Evolutionary conservation across 371 early-diverging fungal species (phyloP).

Genomic region (Mucor irregularis): DNA sequence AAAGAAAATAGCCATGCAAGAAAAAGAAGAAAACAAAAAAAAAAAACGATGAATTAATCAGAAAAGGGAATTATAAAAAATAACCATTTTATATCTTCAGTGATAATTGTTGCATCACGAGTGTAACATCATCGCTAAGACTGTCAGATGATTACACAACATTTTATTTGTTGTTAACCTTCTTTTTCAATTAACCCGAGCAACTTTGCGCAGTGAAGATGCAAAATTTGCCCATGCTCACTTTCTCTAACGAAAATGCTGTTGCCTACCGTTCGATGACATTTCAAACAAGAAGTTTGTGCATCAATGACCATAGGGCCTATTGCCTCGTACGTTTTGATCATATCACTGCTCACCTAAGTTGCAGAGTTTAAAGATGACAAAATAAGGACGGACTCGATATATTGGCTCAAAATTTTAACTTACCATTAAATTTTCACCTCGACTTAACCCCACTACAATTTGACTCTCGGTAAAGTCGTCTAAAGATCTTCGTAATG

Average conservation of each 20-base stretch:
- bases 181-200: constrained; percentile 20
- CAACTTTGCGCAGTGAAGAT: constrained; percentile 55
- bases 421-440: constrained; percentile 61
- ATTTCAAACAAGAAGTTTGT: constrained; percentile 49
- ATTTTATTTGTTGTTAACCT: not conserved
- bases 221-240: constrained; percentile 47
- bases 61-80: not conserved
- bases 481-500: constrained; percentile 55
- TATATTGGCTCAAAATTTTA: no score
- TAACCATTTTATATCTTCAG: not conserved
- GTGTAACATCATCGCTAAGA: not conserved
- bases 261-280: constrained; percentile 50
- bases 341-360: constrained; percentile 46
- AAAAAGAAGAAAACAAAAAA: not conserved
- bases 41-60: not conserved
- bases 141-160: constrained; percentile 9
- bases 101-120: constrained; percentile 3
- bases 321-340: constrained; percentile 45
- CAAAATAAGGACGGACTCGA: not conserved
- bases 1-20: not conserved
- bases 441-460: constrained; percentile 56
- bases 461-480: constrained; percentile 58
- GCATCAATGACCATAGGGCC: constrained; percentile 50
- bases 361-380: not conserved
- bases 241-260: constrained; percentile 54